Percentiles rank a stretch among this genome's conserved stretches.
phyloP scores from a whole-genome alignment of 75 land plant genomes.

The Sequoia sempervirens region DNA sequence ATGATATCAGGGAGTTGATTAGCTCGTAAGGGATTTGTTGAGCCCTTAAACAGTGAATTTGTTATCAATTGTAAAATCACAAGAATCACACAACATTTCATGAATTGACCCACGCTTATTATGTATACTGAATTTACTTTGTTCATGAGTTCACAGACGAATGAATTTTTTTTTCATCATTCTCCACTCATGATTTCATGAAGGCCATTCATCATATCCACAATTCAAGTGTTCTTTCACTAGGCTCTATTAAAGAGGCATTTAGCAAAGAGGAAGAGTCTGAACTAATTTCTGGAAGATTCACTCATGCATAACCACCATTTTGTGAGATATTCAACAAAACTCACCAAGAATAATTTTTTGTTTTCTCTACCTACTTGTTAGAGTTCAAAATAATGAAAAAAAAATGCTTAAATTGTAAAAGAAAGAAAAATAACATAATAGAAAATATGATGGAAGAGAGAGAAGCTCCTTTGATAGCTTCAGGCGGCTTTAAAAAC shows the following conservation, averaged over 20 bases:
- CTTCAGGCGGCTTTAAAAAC: background rate
- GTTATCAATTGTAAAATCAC: background rate
- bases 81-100: background rate
- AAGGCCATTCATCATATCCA: background rate
- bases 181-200: background rate
- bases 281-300: too few species aligned
- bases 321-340: too few species aligned
- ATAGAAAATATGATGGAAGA: background rate
- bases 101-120: background rate
- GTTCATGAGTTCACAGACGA: background rate
- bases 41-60: too few species aligned
- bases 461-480: background rate
- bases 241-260: background rate
- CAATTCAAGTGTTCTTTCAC: background rate
- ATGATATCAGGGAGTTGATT: too few species aligned
- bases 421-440: background rate
- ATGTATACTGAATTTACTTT: background rate
- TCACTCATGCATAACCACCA: too few species aligned
- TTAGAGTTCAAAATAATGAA: background rate
- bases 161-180: background rate
- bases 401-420: background rate
- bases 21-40: too few species aligned
- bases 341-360: too few species aligned
- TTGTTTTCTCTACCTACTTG: too few species aligned
- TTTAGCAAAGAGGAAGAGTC: conserved; percentile 18